Base-by-base conservation (phyloP, 306 rosid genomes). In the Begonia peltatifolia region DNA sequence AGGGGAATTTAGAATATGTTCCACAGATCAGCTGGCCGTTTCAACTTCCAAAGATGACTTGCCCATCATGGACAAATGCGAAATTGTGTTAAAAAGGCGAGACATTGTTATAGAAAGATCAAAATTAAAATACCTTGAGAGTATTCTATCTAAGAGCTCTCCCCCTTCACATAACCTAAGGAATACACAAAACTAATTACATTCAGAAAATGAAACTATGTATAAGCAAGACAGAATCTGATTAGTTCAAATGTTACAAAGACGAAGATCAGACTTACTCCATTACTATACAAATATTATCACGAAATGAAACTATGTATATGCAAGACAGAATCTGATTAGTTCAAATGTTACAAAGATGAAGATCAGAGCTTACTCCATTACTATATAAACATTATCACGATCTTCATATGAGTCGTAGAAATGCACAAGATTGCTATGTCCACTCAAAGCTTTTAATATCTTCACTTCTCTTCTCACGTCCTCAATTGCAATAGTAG, bases 381-480 rank as follows among this genome's bases (percentile, higher is more conserved):
- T 84, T 25, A 88, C 93, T 59, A 88, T 69, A 66, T 88, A 88
- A 66, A 88, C 95, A 55, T 79, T 82, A 22, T 88, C 97, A 47
- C 67, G 83, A 56, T 84, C 97, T 71, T 88, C 97, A 52, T 59
- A 84, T 2, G 95, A 87, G 67, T 84, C 97, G 15, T 84, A 75
- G 63, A 88, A 88, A 18, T 65, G 67, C 10, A 88, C 76, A 41
- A 88, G 76, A 74, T 84, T 88, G 65, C 68, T 66, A 56, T 88
- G 94, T 47, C 92, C 89, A 5, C 80, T 84, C 77, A 88, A 77
- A 63, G 95, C 95, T 67, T 69, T 88, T 82, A 88, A 77, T 63
- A 88, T 84, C 71, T 82, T 84, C 67, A 88, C 97, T 67, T 88
- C 95, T 73, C 97, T 77, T 63, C 97, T 84, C 50, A 88, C 97